A percentile compares a stretch with the other conserved stretches of the same genome.
These are phyloP conservation scores for Picea mariana DNA, from an alignment of 83 land plant genomes.

Conservation along the genomic window DNA sequence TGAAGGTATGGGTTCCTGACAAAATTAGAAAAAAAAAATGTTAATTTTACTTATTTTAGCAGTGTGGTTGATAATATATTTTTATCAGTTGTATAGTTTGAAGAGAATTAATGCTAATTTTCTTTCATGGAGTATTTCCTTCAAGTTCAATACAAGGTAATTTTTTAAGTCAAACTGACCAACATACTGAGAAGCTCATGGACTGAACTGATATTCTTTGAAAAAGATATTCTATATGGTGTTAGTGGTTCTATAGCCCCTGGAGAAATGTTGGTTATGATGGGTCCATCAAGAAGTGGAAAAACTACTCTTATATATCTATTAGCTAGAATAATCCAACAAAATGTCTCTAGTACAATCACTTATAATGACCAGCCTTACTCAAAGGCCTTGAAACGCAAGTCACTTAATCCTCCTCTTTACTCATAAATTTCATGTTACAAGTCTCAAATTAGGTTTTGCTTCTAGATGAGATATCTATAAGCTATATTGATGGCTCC, in stretches of 20 bases:
- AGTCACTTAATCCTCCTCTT: constrained; percentile 24
- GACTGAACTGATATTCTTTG: constrained; percentile 6
- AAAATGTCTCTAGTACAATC: constrained; percentile 44
- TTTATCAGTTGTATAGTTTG: no score
- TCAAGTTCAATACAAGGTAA: constrained; percentile 19
- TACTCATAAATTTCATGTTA: no score
- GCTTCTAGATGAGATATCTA: no score
- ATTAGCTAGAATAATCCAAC: constrained; percentile 52
- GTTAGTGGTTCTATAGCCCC: no score
- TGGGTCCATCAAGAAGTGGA: constrained; percentile 86
- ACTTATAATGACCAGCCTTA: constrained; percentile 70
- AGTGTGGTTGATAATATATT: no score
- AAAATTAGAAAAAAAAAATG: no score
- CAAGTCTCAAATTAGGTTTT: no score
- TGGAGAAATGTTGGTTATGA: constrained; percentile 55
- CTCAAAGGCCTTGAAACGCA: constrained; percentile 55
- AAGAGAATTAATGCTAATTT: no score
- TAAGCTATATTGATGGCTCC: no score
- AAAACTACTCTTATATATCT: constrained; percentile 73
- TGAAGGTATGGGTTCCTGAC: no score
- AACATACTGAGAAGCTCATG: not conserved
- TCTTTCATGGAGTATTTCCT: no score
- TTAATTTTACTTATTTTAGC: no score
- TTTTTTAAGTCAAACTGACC: constrained; percentile 4
- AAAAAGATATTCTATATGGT: constrained; percentile 23